Conservation (phyloP, 306 rosid species). For the Styphnolobium japonicum region DNA sequence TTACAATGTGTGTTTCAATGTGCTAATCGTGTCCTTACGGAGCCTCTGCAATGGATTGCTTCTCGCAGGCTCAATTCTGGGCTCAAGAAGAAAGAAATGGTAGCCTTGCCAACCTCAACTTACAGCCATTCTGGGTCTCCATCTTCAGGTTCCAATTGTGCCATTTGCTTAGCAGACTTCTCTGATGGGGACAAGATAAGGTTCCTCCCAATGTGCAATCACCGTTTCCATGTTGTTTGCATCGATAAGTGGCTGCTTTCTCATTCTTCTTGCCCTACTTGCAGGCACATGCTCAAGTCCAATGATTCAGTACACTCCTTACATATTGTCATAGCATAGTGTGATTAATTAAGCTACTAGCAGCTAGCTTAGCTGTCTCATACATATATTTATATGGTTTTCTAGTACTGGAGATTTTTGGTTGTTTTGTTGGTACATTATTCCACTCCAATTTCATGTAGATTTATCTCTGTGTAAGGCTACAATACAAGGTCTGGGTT, state of each 20-base stretch:
- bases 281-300: slow-evolving; percentile 48
- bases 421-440: too few species aligned
- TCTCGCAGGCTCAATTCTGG: slow-evolving; percentile 61
- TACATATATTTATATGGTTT: background rate
- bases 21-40: slow-evolving; percentile 41
- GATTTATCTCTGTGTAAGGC: background rate
- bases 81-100: slow-evolving; percentile 63
- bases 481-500: background rate
- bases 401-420: background rate
- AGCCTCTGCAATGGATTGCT: slow-evolving; percentile 51
- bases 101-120: slow-evolving; percentile 61
- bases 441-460: background rate
- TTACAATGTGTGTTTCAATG: slow-evolving; percentile 64
- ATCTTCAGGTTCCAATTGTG: slow-evolving; percentile 35
- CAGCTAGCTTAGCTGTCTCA: background rate
- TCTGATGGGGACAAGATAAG: slow-evolving; percentile 57
- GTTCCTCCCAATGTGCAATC: slow-evolving; percentile 65
- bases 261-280: slow-evolving; percentile 82
- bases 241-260: slow-evolving; percentile 69
- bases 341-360: background rate
- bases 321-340: slow-evolving; percentile 15
- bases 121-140: slow-evolving; percentile 14
- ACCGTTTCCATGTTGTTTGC: slow-evolving; percentile 67
- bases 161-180: slow-evolving; percentile 60
- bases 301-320: slow-evolving; percentile 12